phyloP scores from a whole-genome alignment of 1,139 yeast genomes.

The Taiozyma onychis region DNA sequence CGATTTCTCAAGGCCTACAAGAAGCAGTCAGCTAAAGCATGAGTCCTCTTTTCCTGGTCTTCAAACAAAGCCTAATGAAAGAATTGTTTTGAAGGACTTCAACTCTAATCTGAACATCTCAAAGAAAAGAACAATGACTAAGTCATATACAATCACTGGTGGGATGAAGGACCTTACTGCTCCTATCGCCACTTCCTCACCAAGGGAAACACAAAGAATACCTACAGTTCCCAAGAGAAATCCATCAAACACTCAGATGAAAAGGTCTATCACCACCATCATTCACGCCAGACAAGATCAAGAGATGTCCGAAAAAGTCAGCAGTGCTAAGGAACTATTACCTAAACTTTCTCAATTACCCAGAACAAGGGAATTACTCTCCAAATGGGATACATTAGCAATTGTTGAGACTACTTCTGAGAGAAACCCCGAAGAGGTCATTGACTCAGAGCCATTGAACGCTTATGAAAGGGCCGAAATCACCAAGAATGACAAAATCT shows the following conservation, averaged over 20 bases:
- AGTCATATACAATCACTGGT: conserved; percentile 15
- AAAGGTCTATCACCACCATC: conserved; percentile 3
- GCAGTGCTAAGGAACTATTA: conserved; percentile 6
- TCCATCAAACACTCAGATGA: neutral
- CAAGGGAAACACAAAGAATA: neutral
- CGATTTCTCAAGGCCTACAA: conserved; percentile 11
- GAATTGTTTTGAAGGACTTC: neutral
- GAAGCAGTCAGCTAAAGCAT: conserved; percentile 16
- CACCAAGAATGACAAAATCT: conserved; percentile 37
- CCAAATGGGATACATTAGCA: conserved; percentile 4
- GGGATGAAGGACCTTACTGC: conserved; percentile 13
- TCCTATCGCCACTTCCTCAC: neutral
- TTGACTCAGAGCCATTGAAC: conserved; percentile 25
- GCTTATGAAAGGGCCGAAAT: conserved; percentile 53
- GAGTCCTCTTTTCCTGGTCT: conserved; percentile 12
- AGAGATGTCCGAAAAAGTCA: conserved; percentile 5
- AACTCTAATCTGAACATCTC: conserved; percentile 6
- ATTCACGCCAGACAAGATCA: neutral
- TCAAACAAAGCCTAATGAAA: conserved; percentile 2
- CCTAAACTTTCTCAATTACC: conserved; percentile 2
- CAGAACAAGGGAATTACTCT: conserved; percentile 6
- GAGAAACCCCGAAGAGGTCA: conserved; percentile 4
- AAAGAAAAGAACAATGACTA: conserved; percentile 14
- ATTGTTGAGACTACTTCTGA: neutral
- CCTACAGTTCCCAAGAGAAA: conserved; percentile 3